Base-by-base conservation (phyloP, 2,329 filamentous ascomycete species). In the Colletotrichum lentis region DNA sequence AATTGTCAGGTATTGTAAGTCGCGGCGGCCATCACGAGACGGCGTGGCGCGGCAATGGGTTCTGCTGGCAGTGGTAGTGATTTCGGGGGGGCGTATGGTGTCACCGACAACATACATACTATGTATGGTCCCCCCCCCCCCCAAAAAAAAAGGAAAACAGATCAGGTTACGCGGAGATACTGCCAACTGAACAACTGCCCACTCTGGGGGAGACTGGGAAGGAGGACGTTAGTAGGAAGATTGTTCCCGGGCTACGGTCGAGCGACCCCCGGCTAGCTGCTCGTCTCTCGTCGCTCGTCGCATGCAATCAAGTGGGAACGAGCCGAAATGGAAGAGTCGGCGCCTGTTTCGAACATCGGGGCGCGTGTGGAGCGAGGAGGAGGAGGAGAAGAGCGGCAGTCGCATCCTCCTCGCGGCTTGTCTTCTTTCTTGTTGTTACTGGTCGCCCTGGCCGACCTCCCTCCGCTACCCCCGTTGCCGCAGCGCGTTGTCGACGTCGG, bases 231-330 rank as follows among this genome's bases (percentile, higher is more conserved):
- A 41, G 43, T 41, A 50, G 37, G 52, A 55, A 57, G 7, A 58
- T 49, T 37, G 6, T 22, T 35, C 43, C 60, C 54, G 20, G 56
- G 56, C 12, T 22, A 31, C 50, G 62, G 62, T 56, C 50, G 60
- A 65, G 62, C 55, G 65, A 68, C 49, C 39, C 44, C 18, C 59
- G 61, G 56, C 27, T 39, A 43, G 50, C 54, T 50, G 66, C 64
- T 37, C 41, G 43, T 22, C 44, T n/a, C 20, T 66, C 50, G 37
- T 44, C 18, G 10, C 27, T 8, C 31, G 20, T 41, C n/a, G 5
- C 37, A 66, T 69, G 66, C 66, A 46, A 24, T 55, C 27, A 66
- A 53, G 66, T 61, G 66, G 66, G 43, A 39, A 66, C 27, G 54
- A 10, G 43, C 20, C 11, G 10, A 27, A 39, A 12, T 31, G 11